Evolutionary conservation across 2,329 filamentous ascomycete species (phyloP), one percentile per base, ranked within the genome.

Genomic region (Penicillium sp.): DNA sequence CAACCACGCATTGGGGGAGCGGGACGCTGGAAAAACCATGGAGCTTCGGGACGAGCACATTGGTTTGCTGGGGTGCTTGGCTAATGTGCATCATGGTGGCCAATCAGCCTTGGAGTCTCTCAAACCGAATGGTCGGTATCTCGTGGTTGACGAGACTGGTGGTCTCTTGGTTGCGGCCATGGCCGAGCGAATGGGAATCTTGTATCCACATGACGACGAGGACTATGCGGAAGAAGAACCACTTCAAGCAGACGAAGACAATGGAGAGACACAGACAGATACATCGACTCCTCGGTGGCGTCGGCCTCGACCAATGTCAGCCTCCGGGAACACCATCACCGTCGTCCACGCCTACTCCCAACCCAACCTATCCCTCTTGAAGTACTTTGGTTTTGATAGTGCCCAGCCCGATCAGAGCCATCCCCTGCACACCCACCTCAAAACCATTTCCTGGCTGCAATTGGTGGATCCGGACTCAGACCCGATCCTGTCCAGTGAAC

Each of bases 381-480:
- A 85, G 60, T 93, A 95, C 71, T 96, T 94, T 67, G 79, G 80
- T 61, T 96, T 82, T 67, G 87, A 94, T 64, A 70, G 75, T 50
- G 75, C 76, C 41, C 79, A 78, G 45, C 79, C 72, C 37, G 71
- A 75, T 10, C 71, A 79, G 15, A 62, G 69, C 0, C 92, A 96
- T 59, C 90, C 92, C 0, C 77, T 98, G 8, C 76, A 83, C 62
- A 82, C 77, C 11, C 82, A 92, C 59, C 77, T 98, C 35, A 82
- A 90, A 54, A 79, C 83, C 4, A 71, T 96, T 18, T 90, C 86
- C 17, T 98, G 90, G 89, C 76, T 98, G 2, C 90, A 96, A 64
- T 77, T 98, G 4, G 69, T 95, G 11, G 75, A 84, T 15, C 92
- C 92, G 0, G 68, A 77, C 23, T 70, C 79, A 18, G 92, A 96